These are phyloP conservation scores for Thymus mandschuricus DNA, from an alignment of 257 asterid genomes.

Conservation along the genomic window DNA sequence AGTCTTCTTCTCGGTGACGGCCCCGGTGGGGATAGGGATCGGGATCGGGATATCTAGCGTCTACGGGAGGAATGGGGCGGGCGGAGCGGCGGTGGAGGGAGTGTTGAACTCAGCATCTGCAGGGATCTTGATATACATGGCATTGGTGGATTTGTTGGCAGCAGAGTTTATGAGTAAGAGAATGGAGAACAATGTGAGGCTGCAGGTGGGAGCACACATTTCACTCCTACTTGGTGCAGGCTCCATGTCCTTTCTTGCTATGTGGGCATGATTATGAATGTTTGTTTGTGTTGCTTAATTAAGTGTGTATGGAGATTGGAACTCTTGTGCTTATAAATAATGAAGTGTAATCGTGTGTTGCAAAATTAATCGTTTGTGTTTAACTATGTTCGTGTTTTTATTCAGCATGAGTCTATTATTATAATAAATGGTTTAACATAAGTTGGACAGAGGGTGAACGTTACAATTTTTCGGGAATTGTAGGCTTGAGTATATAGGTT, in stretches of 20 bases:
- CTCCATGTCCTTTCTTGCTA: conserved; percentile 59
- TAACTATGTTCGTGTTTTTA: too few species aligned
- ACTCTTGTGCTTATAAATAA: not conserved
- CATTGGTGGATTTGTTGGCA: conserved; percentile 60
- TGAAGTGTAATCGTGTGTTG: not conserved
- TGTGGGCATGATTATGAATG: conserved; percentile 47
- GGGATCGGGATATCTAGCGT: conserved; percentile 50
- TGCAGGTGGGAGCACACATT: conserved; percentile 46
- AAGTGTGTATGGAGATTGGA: not conserved
- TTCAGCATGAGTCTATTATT: too few species aligned
- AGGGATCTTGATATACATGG: conserved; percentile 64
- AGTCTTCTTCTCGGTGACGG: conserved; percentile 50
- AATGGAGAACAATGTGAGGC: conserved; percentile 47
- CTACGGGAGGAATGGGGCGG: conserved; percentile 40
- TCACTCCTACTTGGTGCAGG: conserved; percentile 63
- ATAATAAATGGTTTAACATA: too few species aligned
- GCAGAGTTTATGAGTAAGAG: conserved; percentile 58
- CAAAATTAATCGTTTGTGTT: too few species aligned
- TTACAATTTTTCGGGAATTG: too few species aligned
- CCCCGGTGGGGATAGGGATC: conserved; percentile 55
- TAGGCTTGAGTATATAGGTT: too few species aligned
- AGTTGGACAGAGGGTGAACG: too few species aligned
- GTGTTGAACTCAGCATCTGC: conserved; percentile 53
- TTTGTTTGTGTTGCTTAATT: too few species aligned
- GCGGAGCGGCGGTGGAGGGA: conserved; percentile 44